Conservation (phyloP, 129 eudicot genomes). For the Solidago caesia region DNA sequence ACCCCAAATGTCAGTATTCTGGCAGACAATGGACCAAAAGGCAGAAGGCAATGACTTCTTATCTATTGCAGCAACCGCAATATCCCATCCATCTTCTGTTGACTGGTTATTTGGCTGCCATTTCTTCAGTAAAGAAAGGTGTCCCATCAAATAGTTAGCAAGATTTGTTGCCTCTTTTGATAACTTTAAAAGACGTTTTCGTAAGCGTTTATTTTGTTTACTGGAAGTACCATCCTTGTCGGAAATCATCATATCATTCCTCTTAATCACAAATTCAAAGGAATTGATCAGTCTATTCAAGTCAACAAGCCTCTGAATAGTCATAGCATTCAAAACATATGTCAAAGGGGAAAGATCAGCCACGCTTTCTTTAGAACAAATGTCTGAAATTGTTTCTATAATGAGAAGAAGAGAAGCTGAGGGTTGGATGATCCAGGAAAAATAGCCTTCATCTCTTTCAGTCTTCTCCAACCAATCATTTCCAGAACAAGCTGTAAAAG, state of each 20-base stretch:
- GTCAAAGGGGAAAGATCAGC: slow-evolving; percentile 48
- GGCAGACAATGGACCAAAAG: slow-evolving; percentile 69
- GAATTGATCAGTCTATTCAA: slow-evolving; percentile 60
- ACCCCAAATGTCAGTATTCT: slow-evolving; percentile 79
- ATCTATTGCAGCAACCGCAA: slow-evolving; percentile 55
- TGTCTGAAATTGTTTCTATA: slow-evolving; percentile 40
- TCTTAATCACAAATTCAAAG: slow-evolving; percentile 47
- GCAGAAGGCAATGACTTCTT: slow-evolving; percentile 57
- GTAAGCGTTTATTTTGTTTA: slow-evolving; percentile 45
- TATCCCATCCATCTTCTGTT: slow-evolving; percentile 36
- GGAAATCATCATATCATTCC: slow-evolving; percentile 31
- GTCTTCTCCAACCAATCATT: slow-evolving; percentile 59
- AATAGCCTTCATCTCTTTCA: slow-evolving; percentile 58
- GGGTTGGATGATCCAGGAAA: slow-evolving; percentile 66
- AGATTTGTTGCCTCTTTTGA: slow-evolving; percentile 66
- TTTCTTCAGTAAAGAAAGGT: slow-evolving; percentile 38
- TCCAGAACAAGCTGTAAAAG: slow-evolving; percentile 53
- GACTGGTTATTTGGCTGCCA: slow-evolving; percentile 23
- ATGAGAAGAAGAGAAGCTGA: slow-evolving; percentile 59
- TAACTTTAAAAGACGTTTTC: slow-evolving; percentile 37
- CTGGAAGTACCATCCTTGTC: neutral
- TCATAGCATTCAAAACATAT: slow-evolving; percentile 59
- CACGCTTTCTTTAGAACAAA: slow-evolving; percentile 37
- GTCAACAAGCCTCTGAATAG: slow-evolving; percentile 82
- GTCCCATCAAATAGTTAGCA: slow-evolving; percentile 46